Evolutionary conservation across 1,139 yeast species (phyloP).

Genomic region (Blastobotrys elegans): DNA sequence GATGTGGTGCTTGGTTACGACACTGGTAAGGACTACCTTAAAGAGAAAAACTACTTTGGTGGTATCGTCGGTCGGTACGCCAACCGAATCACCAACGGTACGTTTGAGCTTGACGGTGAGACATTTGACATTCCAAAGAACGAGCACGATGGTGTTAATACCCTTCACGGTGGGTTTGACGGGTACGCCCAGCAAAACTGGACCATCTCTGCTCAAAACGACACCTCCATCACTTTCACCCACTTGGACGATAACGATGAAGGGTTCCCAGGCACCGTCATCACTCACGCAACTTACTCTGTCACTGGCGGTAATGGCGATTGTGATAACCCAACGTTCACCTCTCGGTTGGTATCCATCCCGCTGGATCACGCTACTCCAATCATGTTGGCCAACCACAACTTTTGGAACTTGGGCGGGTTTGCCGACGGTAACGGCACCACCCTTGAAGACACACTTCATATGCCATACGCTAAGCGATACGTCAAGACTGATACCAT

Average conservation of each 20-base stretch:
- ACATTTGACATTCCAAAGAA: constrained; percentile 38
- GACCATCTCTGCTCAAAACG: constrained; percentile 15
- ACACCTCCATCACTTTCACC: constrained; percentile 14
- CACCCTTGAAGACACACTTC: constrained; percentile 12
- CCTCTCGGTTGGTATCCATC: constrained; percentile 44
- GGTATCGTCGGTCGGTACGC: constrained; percentile 57
- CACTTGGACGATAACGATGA: constrained; percentile 40
- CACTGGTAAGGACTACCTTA: constrained; percentile 11
- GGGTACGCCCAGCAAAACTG: constrained; percentile 41
- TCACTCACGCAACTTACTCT: constrained; percentile 39
- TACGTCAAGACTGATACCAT: constrained; percentile 14
- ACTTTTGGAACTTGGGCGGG: constrained; percentile 45
- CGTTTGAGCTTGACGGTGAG: constrained; percentile 37
- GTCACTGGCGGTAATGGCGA: constrained; percentile 23
- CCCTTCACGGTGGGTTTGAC: constrained; percentile 43
- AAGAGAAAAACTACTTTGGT: constrained; percentile 43
- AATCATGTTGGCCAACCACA: constrained; percentile 51
- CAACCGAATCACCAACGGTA: constrained; percentile 45
- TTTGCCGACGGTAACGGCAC: constrained; percentile 17
- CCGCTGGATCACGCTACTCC: constrained; percentile 39
- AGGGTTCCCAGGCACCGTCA: constrained; percentile 48
- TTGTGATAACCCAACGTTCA: constrained; percentile 24
- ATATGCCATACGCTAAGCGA: constrained; percentile 14
- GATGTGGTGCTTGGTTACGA: constrained; percentile 17
- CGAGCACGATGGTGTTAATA: constrained; percentile 35